Evolutionary conservation across 164 flowering plant genomes (phyloP), one percentile per base, ranked within the genome.

Genomic region (Malania oleifera): DNA sequence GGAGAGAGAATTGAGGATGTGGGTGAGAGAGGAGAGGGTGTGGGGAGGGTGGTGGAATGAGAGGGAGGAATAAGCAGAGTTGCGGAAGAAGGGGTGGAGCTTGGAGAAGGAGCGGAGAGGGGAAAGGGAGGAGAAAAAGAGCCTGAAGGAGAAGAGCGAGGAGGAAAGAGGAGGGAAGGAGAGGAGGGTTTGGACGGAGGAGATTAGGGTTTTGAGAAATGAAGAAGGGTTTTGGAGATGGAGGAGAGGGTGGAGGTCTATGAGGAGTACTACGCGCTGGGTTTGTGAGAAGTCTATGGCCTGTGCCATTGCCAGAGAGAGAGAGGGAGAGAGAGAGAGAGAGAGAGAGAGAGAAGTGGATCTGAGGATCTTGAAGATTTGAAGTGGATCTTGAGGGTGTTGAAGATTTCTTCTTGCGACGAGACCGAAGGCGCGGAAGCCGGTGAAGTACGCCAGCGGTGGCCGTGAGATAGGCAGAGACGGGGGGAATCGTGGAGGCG

Each of bases 61-160:
- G 74, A 83, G 79, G 47, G 75, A 70, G 19, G 78, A 67, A 28
- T 66, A 71, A 41, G 71, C 35, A 15, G 53, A 8, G 15, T 4
- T 11, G 15, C 53, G 65, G 45, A 73, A 63, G 39, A 70, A 56
- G 54, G 46, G 66, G 64, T 68, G 77, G 65, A 86, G 73, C 34
- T 71, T 72, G 31, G 92, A 80, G 62, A 82, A 63, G 43, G 90
- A 87, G 23, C 77, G 77, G 23, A 81, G 64, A 28, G 91, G 89
- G 11, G 91, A 81, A 35, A 90, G 90, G 15, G 95, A 85, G 51
- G 97, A 90, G 66, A 82, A 78, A 84, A 86, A 90, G 76, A 79
- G 66, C 56, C 74, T 83, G 77, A 78, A 88, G 19, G 99, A 69
- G 64, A 81, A 86, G 54, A 93, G 89, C 6, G 99, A 80, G 18